A percentile compares a stretch with the other conserved stretches of the same genome.
Evolutionary conservation across 2,329 filamentous ascomycete genomes (phyloP).

Genomic region (Hirsutella minnesotensis): DNA sequence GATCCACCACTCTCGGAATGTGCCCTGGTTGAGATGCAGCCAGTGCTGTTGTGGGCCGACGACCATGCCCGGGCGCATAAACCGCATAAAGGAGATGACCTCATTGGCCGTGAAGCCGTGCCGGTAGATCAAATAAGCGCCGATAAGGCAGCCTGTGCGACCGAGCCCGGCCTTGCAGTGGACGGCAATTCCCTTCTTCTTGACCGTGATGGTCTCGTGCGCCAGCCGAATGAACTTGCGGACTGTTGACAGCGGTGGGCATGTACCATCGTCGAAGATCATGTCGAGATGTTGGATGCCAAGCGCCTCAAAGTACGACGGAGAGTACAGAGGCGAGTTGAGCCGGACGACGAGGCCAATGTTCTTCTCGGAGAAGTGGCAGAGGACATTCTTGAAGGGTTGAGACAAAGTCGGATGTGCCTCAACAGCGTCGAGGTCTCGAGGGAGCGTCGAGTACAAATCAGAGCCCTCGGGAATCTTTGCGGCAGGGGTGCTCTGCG

Average conservation of each 20-base stretch:
- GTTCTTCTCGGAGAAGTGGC: constrained; percentile 76
- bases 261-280: constrained; percentile 99
- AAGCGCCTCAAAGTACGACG: constrained; percentile 91
- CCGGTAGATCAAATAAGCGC: constrained; percentile 93
- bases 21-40: constrained; percentile 92
- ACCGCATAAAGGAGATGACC: constrained; percentile 95
- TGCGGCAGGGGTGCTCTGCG: constrained; percentile 67
- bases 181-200: constrained; percentile 87
- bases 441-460: constrained; percentile 62
- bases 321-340: constrained; percentile 91
- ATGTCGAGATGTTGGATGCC: constrained; percentile 96
- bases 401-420: constrained; percentile 59
- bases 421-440: constrained; percentile 61
- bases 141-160: constrained; percentile 90
- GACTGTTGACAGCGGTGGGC: constrained; percentile 78
- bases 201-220: constrained; percentile 84
- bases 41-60: constrained; percentile 98
- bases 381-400: constrained; percentile 92
- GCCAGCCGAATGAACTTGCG: constrained; percentile 90
- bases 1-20: constrained; percentile 98
- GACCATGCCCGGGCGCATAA: constrained; percentile 98
- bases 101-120: constrained; percentile 97
- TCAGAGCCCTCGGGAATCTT: constrained; percentile 63
- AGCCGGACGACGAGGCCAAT: constrained; percentile 89
- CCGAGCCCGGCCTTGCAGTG: constrained; percentile 98